Conservation (phyloP, 2,329 filamentous ascomycete genomes). For the Trichoderma oligosporum region DNA sequence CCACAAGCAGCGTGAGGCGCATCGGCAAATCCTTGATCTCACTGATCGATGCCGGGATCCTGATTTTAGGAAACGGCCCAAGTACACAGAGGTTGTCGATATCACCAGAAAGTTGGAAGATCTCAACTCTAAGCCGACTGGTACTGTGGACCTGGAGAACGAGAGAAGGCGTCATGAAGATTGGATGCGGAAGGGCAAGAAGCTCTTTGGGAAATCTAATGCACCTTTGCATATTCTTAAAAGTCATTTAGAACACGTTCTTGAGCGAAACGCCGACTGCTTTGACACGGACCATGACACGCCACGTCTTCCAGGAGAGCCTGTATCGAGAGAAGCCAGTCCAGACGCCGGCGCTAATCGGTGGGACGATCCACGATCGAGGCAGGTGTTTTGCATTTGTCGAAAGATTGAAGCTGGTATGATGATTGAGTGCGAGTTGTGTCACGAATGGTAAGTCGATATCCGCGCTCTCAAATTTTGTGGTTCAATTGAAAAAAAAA, state of each 20-base stretch:
- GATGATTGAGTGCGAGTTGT: constrained; percentile 99
- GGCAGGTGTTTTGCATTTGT: constrained; percentile 96
- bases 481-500: neutral
- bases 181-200: constrained; percentile 98
- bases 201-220: constrained; percentile 96
- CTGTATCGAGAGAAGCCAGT: constrained; percentile 76
- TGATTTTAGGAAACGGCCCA: constrained; percentile 75
- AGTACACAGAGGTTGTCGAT: constrained; percentile 84
- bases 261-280: constrained; percentile 83
- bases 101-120: constrained; percentile 84
- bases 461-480: neutral
- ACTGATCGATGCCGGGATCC: constrained; percentile 71
- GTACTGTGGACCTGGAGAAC: constrained; percentile 88
- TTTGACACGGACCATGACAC: constrained; percentile 84
- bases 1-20: constrained; percentile 91
- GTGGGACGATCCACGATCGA: constrained; percentile 59
- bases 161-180: constrained; percentile 95
- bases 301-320: constrained; percentile 85
- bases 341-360: constrained; percentile 50
- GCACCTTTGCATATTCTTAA: constrained; percentile 94
- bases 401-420: constrained; percentile 89
- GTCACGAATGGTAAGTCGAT: constrained; percentile 81
- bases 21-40: constrained; percentile 79
- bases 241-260: constrained; percentile 88
- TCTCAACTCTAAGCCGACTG: constrained; percentile 85